Conservation (phyloP, 179 eudicot species). For the Silene coronaria region DNA sequence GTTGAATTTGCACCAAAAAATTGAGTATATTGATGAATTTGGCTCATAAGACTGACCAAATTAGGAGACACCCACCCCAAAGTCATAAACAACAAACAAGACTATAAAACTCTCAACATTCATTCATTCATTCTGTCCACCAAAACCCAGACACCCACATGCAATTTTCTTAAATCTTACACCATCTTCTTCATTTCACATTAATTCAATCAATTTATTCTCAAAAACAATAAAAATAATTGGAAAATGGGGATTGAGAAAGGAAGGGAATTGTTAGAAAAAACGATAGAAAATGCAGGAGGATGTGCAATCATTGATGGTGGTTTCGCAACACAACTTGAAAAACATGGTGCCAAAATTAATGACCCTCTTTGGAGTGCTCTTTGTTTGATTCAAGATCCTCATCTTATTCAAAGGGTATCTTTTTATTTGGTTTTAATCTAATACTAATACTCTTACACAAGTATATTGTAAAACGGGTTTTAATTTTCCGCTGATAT, state of each 20-base stretch:
- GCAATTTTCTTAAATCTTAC: not conserved
- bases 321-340: constrained; percentile 76
- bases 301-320: constrained; percentile 81
- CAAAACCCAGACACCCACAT: not conserved
- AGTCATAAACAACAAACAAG: too few species aligned
- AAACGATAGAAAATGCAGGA: constrained; percentile 55
- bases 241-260: constrained; percentile 33
- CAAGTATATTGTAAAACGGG: too few species aligned
- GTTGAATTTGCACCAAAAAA: not conserved
- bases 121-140: not conserved
- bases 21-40: not conserved
- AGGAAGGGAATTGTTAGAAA: constrained; percentile 36
- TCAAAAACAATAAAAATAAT: too few species aligned
- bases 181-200: not conserved
- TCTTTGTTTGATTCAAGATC: constrained; percentile 58
- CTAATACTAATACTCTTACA: too few species aligned
- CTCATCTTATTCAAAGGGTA: constrained; percentile 60
- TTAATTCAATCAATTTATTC: not conserved
- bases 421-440: not conserved
- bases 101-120: not conserved
- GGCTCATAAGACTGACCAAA: constrained; percentile 2
- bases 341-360: constrained; percentile 67
- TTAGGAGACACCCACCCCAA: not conserved
- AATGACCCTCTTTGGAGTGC: constrained; percentile 84
- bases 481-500: too few species aligned